A percentile compares a stretch with the other conserved stretches of the same genome.
phyloP scores from a whole-genome alignment of 495 filamentous ascomycete genomes.

The Talaromyces nanjingensis region DNA sequence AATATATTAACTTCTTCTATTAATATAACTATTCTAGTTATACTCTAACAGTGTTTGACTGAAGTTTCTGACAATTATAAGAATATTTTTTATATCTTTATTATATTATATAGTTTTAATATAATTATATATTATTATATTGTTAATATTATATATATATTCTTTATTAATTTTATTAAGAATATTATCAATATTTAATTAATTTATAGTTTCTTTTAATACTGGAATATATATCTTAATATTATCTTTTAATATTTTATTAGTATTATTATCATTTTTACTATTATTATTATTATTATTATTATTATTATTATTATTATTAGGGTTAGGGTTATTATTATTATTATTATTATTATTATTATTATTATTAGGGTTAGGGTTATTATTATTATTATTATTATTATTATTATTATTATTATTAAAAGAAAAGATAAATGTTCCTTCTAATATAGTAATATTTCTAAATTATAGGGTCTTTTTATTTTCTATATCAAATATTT shows the following conservation, averaged over 20 bases:
- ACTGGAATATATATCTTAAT: not conserved
- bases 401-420: not conserved
- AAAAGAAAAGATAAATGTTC: not conserved
- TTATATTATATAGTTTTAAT: conserved; percentile 3
- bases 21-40: no score
- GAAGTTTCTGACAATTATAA: no score
- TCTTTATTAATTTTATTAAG: conserved; percentile 6
- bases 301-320: not conserved
- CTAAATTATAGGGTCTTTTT: not conserved
- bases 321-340: not conserved
- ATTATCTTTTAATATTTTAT: not conserved
- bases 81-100: not conserved
- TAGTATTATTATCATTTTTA: not conserved
- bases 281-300: not conserved
- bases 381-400: not conserved
- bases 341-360: conserved; percentile 5
- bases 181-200: no score
- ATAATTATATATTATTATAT: conserved; percentile 1
- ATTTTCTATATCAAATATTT: conserved; percentile 4
- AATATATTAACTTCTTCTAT: not conserved
- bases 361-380: not conserved
- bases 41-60: no score
- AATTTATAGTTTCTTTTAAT: not conserved
- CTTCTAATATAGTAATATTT: conserved; percentile 2
- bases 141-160: not conserved